A percentile compares a stretch with the other conserved stretches of the same genome.
phyloP scores from a whole-genome alignment of 2,329 filamentous ascomycete species.

The Grosmannia huntii region DNA sequence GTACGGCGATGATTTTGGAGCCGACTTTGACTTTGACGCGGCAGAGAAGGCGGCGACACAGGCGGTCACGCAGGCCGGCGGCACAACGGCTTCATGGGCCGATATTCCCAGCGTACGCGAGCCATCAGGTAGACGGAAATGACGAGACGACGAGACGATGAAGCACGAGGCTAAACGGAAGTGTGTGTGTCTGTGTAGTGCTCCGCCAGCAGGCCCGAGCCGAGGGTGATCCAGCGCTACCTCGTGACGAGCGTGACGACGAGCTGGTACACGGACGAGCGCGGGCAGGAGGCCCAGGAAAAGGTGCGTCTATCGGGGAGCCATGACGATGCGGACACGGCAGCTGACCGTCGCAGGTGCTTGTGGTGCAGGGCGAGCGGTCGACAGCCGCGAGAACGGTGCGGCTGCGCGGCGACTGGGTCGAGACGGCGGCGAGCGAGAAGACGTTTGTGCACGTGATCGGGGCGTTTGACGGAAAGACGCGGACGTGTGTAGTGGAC shows the following conservation, averaged over 20 bases:
- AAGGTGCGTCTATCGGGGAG: slow-evolving; percentile 57
- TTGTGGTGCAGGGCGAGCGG: slow-evolving; percentile 71
- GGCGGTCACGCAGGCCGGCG: slow-evolving; percentile 22
- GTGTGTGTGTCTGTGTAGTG: slow-evolving; percentile 40
- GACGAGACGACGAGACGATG: not conserved
- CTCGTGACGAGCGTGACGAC: slow-evolving; percentile 63
- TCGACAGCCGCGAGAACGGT: slow-evolving; percentile 54
- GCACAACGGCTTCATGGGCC: slow-evolving; percentile 3
- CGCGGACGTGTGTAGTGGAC: slow-evolving; percentile 68
- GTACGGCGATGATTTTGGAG: slow-evolving; percentile 64
- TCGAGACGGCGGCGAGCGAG: slow-evolving; percentile 53
- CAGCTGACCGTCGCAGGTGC: slow-evolving; percentile 39
- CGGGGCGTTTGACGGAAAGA: slow-evolving; percentile 51
- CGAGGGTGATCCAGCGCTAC: slow-evolving; percentile 75
- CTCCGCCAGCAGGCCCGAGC: slow-evolving; percentile 35
- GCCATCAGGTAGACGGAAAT: slow-evolving; percentile 13
- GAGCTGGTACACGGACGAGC: slow-evolving; percentile 52
- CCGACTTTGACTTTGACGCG: slow-evolving; percentile 62
- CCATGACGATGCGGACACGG: too few species aligned
- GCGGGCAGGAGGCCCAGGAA: slow-evolving; percentile 45
- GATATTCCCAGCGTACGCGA: slow-evolving; percentile 38
- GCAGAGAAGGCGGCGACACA: slow-evolving; percentile 63
- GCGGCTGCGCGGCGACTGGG: slow-evolving; percentile 74
- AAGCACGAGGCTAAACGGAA: slow-evolving; percentile 40
- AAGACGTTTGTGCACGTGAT: slow-evolving; percentile 79